A percentile compares a stretch with the other conserved stretches of the same genome.
phyloP scores from a whole-genome alignment of 2,329 filamentous ascomycete species.

The Stenocarpella maydis region DNA sequence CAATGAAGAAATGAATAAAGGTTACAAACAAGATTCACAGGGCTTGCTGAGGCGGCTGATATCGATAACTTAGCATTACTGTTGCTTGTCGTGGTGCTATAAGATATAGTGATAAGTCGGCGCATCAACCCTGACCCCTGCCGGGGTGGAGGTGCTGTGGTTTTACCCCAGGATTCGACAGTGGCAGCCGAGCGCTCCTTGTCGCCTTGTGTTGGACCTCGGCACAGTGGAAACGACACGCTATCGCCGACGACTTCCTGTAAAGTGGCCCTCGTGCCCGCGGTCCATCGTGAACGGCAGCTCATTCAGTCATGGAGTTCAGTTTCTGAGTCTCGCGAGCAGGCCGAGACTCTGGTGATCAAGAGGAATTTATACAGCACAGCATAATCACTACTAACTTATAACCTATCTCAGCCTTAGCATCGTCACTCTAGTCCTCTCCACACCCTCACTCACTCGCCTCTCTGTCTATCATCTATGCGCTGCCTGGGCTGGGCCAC shows the following conservation, averaged over 20 bases:
- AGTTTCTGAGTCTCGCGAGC: background rate
- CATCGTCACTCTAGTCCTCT: no score
- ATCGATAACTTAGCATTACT: no score
- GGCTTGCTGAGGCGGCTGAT: no score
- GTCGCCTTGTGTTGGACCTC: background rate
- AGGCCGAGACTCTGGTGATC: background rate
- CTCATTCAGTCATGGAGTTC: background rate
- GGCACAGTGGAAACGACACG: background rate
- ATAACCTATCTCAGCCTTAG: no score
- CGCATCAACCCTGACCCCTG: conserved; percentile 1
- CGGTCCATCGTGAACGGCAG: background rate
- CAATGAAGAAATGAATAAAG: background rate
- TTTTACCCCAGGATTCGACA: no score
- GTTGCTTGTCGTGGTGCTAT: no score
- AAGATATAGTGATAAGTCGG: no score
- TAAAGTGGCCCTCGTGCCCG: background rate
- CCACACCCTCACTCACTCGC: background rate
- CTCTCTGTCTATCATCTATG: background rate
- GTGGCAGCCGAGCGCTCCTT: background rate
- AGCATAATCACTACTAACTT: background rate
- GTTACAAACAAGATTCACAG: background rate
- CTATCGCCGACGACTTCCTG: background rate
- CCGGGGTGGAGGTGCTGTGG: conserved; percentile 6
- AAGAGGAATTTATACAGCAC: background rate
- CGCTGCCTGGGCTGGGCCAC: background rate